A percentile compares a stretch with the other conserved stretches of the same genome.
phyloP scores from a whole-genome alignment of 2,329 filamentous ascomycete genomes.

The Scortechinia acanthostroma region DNA sequence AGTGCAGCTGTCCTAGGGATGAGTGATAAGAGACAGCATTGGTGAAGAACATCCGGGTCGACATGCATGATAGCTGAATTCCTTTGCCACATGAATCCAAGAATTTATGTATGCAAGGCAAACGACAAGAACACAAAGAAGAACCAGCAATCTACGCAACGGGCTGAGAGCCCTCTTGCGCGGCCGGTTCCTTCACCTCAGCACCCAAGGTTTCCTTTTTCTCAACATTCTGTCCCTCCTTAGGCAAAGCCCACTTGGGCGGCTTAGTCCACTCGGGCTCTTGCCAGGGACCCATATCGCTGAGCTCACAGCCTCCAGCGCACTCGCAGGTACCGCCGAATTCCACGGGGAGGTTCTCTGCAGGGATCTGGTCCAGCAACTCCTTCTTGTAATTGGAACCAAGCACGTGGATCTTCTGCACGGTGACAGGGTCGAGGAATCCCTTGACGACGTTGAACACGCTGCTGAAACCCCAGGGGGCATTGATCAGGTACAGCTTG shows the following conservation, averaged over 20 bases:
- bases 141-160: no score
- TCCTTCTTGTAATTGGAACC: constrained; percentile 76
- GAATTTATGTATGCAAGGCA: no score
- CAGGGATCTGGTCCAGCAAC: constrained; percentile 74
- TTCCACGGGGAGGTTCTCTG: constrained; percentile 80
- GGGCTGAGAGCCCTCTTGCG: neutral
- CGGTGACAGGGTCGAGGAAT: constrained; percentile 94
- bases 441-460: constrained; percentile 83
- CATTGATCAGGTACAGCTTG: constrained; percentile 95
- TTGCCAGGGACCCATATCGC: constrained; percentile 85
- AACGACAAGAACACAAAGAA: no score
- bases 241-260: constrained; percentile 51
- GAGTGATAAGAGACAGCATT: no score
- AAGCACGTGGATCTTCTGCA: constrained; percentile 89
- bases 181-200: neutral
- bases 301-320: constrained; percentile 73
- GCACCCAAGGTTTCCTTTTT: neutral
- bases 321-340: constrained; percentile 84
- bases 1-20: no score
- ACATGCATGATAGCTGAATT: no score
- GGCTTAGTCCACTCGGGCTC: constrained; percentile 62
- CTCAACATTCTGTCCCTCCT: constrained; percentile 17
- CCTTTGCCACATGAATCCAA: no score
- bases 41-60: no score
- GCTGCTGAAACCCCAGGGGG: constrained; percentile 85